Evolutionary conservation across 2,329 filamentous ascomycete genomes (phyloP).

Genomic region (Ceratocystis variospora): DNA sequence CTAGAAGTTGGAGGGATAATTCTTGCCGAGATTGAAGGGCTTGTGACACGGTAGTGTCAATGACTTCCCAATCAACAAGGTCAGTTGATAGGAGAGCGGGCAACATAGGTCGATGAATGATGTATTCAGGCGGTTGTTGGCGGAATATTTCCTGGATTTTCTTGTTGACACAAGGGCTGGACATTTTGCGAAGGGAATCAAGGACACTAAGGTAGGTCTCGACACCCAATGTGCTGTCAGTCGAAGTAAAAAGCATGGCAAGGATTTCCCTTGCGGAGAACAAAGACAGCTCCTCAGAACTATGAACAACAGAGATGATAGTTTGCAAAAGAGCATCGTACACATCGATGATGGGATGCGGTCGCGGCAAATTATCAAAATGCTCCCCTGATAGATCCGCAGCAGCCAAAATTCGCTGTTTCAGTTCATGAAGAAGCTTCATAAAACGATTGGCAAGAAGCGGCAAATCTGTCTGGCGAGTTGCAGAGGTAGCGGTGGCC

Average conservation of each 20-base stretch:
- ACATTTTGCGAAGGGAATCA: slow-evolving; percentile 46
- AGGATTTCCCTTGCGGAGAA: slow-evolving; percentile 48
- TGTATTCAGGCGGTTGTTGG: slow-evolving; percentile 40
- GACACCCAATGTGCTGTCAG: slow-evolving; percentile 42
- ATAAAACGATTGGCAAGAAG: slow-evolving; percentile 41
- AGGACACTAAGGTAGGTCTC: slow-evolving; percentile 51
- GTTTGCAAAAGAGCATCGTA: slow-evolving; percentile 48
- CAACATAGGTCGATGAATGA: slow-evolving; percentile 45
- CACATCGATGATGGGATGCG: slow-evolving; percentile 46
- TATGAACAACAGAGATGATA: slow-evolving; percentile 49
- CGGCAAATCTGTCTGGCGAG: slow-evolving; percentile 38
- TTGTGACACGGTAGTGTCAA: slow-evolving; percentile 60
- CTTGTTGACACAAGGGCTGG: slow-evolving; percentile 39
- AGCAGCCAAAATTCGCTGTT: slow-evolving; percentile 32
- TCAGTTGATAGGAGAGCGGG: slow-evolving; percentile 45
- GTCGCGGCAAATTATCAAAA: slow-evolving; percentile 43
- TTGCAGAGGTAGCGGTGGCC: not conserved
- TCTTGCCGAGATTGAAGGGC: slow-evolving; percentile 58
- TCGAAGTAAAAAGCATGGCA: slow-evolving; percentile 40
- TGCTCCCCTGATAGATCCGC: slow-evolving; percentile 44
- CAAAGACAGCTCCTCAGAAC: slow-evolving; percentile 45
- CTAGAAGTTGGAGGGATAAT: slow-evolving; percentile 64
- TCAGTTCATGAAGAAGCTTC: slow-evolving; percentile 44
- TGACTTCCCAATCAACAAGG: slow-evolving; percentile 47
- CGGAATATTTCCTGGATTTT: slow-evolving; percentile 44